A percentile compares a stretch with the other conserved stretches of the same genome.
phyloP scores from a whole-genome alignment of 306 rosid genomes.

The Acmispon strigosus region DNA sequence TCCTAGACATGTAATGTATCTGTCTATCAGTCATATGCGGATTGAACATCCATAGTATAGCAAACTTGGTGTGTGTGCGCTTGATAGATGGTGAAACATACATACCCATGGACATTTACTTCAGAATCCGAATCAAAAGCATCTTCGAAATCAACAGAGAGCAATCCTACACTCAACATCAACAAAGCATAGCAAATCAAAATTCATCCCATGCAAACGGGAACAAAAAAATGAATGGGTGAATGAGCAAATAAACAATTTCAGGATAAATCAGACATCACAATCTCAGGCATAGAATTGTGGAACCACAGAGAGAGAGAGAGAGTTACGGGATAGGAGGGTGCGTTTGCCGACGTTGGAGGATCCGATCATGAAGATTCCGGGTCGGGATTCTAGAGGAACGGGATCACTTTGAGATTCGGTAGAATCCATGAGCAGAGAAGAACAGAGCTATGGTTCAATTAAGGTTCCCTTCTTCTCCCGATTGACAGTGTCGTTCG shows the following conservation, averaged over 20 bases:
- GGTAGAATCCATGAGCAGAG: conserved; percentile 9
- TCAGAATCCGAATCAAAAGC: conserved; percentile 51
- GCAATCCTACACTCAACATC: conserved; percentile 45
- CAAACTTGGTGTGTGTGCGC: no score
- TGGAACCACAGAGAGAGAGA: neutral
- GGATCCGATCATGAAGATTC: conserved; percentile 60
- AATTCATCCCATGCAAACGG: neutral
- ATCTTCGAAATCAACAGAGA: conserved; percentile 53
- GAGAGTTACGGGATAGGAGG: conserved; percentile 57
- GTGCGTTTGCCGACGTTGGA: conserved; percentile 82
- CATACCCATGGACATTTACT: conserved; percentile 59
- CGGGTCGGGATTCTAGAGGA: conserved; percentile 57
- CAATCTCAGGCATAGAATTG: no score
- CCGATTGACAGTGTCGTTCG: no score
- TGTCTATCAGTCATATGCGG: no score
- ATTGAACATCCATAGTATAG: no score
- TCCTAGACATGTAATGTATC: no score
- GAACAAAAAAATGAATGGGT: neutral
- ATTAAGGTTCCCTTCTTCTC: neutral
- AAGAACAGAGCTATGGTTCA: neutral
- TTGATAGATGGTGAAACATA: neutral
- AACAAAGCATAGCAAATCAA: conserved; percentile 6
- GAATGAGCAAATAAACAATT: neutral
- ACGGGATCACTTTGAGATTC: conserved; percentile 21
- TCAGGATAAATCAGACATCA: no score